Evolutionary conservation across 2,329 filamentous ascomycete genomes (phyloP).

Genomic region (Ophiostoma triangulosporum): DNA sequence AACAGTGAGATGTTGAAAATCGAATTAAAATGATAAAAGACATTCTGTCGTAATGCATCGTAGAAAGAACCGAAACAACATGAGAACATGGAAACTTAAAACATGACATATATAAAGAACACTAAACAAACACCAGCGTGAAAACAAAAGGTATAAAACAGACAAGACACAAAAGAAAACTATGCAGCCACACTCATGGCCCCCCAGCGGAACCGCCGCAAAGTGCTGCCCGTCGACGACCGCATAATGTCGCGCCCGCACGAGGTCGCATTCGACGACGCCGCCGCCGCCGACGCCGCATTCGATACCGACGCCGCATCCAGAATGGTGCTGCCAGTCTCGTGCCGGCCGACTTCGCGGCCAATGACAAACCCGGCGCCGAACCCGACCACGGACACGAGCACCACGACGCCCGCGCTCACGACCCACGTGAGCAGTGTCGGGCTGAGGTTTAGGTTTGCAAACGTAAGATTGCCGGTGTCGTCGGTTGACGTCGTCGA

Average conservation of each 20-base stretch:
- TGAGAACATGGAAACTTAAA: background rate
- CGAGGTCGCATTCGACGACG: slow-evolving; percentile 30
- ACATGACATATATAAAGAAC: background rate
- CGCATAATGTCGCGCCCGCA: slow-evolving; percentile 42
- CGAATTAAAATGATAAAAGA: background rate
- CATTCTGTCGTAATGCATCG: slow-evolving; percentile 1
- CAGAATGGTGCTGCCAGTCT: slow-evolving; percentile 24
- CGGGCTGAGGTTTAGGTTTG: slow-evolving; percentile 37
- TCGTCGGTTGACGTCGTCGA: slow-evolving; percentile 22
- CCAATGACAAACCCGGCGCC: slow-evolving; percentile 51
- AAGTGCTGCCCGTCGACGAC: slow-evolving; percentile 32
- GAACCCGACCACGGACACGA: slow-evolving; percentile 56
- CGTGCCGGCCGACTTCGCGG: slow-evolving; percentile 50
- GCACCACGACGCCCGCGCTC: slow-evolving; percentile 52
- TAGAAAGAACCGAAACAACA: background rate
- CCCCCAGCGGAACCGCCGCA: slow-evolving; percentile 42
- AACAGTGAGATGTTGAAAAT: background rate
- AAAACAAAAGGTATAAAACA: slow-evolving; percentile 2
- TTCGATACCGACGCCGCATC: background rate
- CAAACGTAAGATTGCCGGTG: slow-evolving; percentile 20
- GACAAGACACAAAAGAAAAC: slow-evolving; percentile 1
- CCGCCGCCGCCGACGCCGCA: slow-evolving; percentile 24
- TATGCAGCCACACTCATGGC: slow-evolving; percentile 36
- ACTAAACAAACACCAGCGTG: background rate
- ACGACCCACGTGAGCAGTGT: slow-evolving; percentile 52